Conservation (phyloP, 495 filamentous ascomycete species). For the Daldinia concentrica region DNA sequence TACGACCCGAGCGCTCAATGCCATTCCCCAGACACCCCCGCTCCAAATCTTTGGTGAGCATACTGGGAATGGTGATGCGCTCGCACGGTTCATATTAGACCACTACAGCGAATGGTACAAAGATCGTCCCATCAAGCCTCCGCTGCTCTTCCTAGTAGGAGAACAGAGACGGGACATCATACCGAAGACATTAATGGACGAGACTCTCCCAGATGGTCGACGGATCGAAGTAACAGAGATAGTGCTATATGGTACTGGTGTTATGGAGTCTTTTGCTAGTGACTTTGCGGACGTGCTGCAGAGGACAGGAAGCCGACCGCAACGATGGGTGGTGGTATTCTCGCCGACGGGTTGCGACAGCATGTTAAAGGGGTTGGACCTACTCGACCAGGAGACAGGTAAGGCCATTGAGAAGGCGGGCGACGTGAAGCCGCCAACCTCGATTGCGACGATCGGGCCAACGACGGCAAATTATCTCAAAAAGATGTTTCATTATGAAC, state of each 20-base stretch:
- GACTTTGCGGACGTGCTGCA: slow-evolving; percentile 64
- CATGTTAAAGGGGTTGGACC: slow-evolving; percentile 73
- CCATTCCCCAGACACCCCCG: slow-evolving; percentile 58
- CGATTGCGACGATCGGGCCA: slow-evolving; percentile 89
- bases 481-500: slow-evolving; percentile 71
- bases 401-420: slow-evolving; percentile 48
- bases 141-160: slow-evolving; percentile 85
- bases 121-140: slow-evolving; percentile 58
- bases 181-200: slow-evolving; percentile 74
- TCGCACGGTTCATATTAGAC: slow-evolving; percentile 78
- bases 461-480: slow-evolving; percentile 84
- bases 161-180: slow-evolving; percentile 90
- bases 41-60: slow-evolving; percentile 76
- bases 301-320: slow-evolving; percentile 50
- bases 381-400: slow-evolving; percentile 61
- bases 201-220: slow-evolving; percentile 49
- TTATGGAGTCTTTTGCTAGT: slow-evolving; percentile 74
- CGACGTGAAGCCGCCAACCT: slow-evolving; percentile 53
- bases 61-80: slow-evolving; percentile 80
- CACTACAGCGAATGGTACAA: slow-evolving; percentile 67
- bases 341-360: slow-evolving; percentile 88
- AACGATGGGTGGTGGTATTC: slow-evolving; percentile 90
- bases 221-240: slow-evolving; percentile 76
- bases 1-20: slow-evolving; percentile 75
- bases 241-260: slow-evolving; percentile 85